Percentiles rank a stretch among this genome's conserved stretches.
phyloP scores from a whole-genome alignment of 2,329 filamentous ascomycete species.

The Didymella pinodella region DNA sequence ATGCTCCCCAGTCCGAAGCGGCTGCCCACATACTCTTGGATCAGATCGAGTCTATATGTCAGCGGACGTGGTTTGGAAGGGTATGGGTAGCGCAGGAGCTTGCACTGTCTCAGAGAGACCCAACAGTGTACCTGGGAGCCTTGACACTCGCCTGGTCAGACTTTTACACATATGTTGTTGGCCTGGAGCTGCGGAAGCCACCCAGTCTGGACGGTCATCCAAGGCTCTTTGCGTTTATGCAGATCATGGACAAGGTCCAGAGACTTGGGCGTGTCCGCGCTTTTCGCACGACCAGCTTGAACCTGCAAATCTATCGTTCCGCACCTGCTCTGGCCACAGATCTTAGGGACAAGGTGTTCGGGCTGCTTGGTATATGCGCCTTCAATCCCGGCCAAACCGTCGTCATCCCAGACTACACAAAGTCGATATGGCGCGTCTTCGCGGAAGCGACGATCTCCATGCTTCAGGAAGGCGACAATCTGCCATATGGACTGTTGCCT shows the following conservation, averaged over 20 bases:
- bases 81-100: conserved; percentile 26
- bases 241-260: background rate
- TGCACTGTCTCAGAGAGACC: conserved; percentile 18
- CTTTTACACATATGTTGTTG: conserved; percentile 4
- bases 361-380: conserved; percentile 22
- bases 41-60: background rate
- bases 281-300: background rate
- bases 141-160: background rate
- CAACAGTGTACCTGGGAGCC: conserved; percentile 8
- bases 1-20: background rate
- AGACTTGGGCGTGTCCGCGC: conserved; percentile 1
- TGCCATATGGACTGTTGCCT: conserved; percentile 1
- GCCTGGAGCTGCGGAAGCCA: background rate
- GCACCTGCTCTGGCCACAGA: conserved; percentile 18
- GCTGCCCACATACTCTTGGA: background rate
- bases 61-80: conserved; percentile 19
- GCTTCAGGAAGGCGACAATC: conserved; percentile 1
- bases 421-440: conserved; percentile 11
- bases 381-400: background rate
- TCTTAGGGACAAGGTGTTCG: conserved; percentile 26
- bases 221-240: background rate
- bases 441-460: conserved; percentile 15
- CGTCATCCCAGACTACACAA: conserved; percentile 22
- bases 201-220: background rate
- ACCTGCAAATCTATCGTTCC: background rate